Conservation (phyloP, 805 yeast species). For the Candida berthetii region DNA sequence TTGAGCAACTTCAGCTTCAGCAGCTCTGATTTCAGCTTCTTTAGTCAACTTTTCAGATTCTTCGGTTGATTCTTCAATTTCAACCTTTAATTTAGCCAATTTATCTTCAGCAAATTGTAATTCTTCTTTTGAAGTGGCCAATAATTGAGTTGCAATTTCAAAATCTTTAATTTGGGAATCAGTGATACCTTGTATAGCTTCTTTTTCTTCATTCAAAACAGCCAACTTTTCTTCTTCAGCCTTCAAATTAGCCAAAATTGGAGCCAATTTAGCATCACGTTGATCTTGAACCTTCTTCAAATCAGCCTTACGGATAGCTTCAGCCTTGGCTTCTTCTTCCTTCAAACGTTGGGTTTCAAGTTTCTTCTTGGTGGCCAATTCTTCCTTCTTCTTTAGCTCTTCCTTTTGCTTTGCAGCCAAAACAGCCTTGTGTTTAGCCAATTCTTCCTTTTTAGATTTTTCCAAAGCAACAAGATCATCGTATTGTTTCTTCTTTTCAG, state of each 20-base stretch:
- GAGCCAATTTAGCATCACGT: constrained; percentile 47
- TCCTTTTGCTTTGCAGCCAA: constrained; percentile 25
- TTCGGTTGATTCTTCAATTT: constrained; percentile 21
- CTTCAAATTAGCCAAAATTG: constrained; percentile 46
- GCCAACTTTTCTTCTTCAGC: constrained; percentile 42
- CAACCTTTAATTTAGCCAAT: constrained; percentile 21
- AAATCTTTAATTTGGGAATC: constrained; percentile 38
- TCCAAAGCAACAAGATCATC: constrained; percentile 41
- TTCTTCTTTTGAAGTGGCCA: constrained; percentile 37
- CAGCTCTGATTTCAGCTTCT: constrained; percentile 23
- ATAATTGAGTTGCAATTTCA: constrained; percentile 33
- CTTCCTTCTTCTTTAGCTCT: constrained; percentile 24
- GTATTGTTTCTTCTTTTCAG: constrained; percentile 40
- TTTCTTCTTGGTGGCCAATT: constrained; percentile 24
- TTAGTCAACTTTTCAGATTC: constrained; percentile 25
- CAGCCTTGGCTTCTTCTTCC: constrained; percentile 35
- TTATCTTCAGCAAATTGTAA: constrained; percentile 29
- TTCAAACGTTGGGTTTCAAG: constrained; percentile 15
- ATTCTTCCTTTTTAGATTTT: constrained; percentile 25
- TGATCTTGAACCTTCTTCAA: constrained; percentile 37
- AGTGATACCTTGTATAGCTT: constrained; percentile 37
- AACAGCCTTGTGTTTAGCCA: constrained; percentile 25
- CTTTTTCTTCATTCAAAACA: constrained; percentile 44
- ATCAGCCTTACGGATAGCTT: constrained; percentile 39
- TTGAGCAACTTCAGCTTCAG: constrained; percentile 24